Evolutionary conservation across 2,329 filamentous ascomycete species (phyloP), one percentile per base, ranked within the genome.

Genomic region (Chaetothyriales sp.): DNA sequence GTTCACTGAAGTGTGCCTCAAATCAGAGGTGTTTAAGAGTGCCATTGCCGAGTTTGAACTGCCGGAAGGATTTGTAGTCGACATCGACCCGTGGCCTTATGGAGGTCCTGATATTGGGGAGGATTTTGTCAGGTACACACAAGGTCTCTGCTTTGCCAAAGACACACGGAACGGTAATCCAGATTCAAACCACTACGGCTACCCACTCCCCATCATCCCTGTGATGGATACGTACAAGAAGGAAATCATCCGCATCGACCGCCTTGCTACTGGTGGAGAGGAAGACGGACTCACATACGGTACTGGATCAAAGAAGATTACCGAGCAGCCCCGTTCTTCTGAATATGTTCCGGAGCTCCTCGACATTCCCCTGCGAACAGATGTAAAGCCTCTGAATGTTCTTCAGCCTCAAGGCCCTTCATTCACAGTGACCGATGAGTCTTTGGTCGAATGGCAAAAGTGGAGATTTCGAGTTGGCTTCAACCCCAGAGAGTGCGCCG

Each of bases 331-430:
- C 61, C 66, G 67, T 28, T 63, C 67, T 5, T 70, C 70, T 0
- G 77, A 80, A 55, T 80, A 79, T 56, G 60, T 70, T 4, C 69
- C 69, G 1, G 69, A 71, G 61, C 66, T 82, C 6, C 68, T 81
- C 9, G 68, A 72, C 18, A 58, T 61, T 1, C 69, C 73, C 1
- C 60, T 71, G 15, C 69, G 78, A 13, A 66, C 70, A 33, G 77
- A 78, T 52, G 61, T 80, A 37, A 87, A 86, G 66, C 84, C 84
- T 4, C 76, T 89, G 62, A 79, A 86, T 58, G 80, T 89, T 48
- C 74, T 80, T 1, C 86, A 89, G 56, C 80, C 80, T 0, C 78
- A 85, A 22, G 83, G 83, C 0, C 75, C 82, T 0, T 83, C 78
- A 1, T 87, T 88, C 66, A 70, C 67, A 0, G 72, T 85, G 13